Evolutionary conservation across 768 basidiomycete species (phyloP).

Genomic region (Collybiopsis luxurians): DNA sequence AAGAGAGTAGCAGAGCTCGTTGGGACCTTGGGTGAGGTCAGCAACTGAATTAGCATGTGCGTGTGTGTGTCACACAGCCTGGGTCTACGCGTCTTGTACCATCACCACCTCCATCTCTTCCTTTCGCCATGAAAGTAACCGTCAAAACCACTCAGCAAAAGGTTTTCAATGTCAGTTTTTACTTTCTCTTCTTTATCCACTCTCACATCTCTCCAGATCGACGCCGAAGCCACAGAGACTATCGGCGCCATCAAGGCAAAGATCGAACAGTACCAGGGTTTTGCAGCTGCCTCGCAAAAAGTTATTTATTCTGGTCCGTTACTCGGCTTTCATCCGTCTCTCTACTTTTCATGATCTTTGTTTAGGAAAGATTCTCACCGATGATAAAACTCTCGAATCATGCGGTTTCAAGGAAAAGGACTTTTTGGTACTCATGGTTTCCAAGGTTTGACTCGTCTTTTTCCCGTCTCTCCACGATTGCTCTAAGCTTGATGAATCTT

Average conservation of each 20-base stretch:
- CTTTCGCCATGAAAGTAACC: constrained; percentile 79
- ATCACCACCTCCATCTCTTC: constrained; percentile 18
- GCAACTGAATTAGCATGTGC: not conserved
- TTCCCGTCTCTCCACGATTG: no score
- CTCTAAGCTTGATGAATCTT: no score
- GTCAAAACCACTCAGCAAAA: constrained; percentile 95
- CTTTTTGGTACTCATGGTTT: constrained; percentile 98
- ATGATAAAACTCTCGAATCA: constrained; percentile 84
- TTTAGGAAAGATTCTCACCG: constrained; percentile 86
- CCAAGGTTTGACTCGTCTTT: constrained; percentile 76
- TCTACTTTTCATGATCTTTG: not conserved
- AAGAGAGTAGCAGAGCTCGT: not conserved
- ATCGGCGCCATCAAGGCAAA: constrained; percentile 79
- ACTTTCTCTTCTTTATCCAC: not conserved
- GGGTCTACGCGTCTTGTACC: constrained; percentile 6
- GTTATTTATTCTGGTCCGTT: constrained; percentile 87
- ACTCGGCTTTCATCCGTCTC: not conserved
- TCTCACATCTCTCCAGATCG: constrained; percentile 46
- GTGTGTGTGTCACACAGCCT: not conserved
- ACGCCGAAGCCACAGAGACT: constrained; percentile 73
- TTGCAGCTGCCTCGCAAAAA: constrained; percentile 77
- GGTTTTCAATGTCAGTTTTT: constrained; percentile 66
- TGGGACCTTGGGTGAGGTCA: not conserved
- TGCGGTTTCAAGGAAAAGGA: constrained; percentile 97
- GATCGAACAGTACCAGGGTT: constrained; percentile 75